Percentiles rank a stretch among this genome's conserved stretches.
Evolutionary conservation across 768 basidiomycete species (phyloP).

Genomic region (Dentipellis sp.): DNA sequence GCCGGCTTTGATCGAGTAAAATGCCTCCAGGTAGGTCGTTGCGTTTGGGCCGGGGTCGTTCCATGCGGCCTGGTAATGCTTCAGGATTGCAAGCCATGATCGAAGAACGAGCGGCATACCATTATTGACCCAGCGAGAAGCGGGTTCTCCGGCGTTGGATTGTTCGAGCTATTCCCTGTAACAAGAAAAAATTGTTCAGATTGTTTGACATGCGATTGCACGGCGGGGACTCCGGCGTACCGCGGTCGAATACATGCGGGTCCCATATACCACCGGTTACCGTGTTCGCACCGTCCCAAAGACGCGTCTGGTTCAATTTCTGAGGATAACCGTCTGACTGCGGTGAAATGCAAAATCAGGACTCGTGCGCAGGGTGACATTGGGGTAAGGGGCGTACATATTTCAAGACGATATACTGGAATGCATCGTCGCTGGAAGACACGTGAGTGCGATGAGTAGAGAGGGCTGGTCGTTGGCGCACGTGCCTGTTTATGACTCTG

Average conservation of each 20-base stretch:
- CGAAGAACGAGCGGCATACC: constrained; percentile 3
- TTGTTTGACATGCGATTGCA: background rate
- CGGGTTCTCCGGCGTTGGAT: constrained; percentile 15
- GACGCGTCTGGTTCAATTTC: constrained; percentile 23
- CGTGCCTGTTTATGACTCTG: constrained; percentile 19
- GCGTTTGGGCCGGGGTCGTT: constrained; percentile 21
- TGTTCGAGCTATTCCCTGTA: constrained; percentile 19
- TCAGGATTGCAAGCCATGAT: background rate
- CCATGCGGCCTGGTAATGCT: constrained; percentile 14
- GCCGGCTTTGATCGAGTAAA: constrained; percentile 17
- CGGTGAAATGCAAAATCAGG: no score
- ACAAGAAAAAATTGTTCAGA: background rate
- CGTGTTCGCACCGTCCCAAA: constrained; percentile 21
- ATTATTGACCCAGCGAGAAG: constrained; percentile 18
- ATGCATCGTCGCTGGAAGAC: background rate
- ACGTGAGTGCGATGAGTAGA: background rate
- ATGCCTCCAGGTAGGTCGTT: constrained; percentile 19
- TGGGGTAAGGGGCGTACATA: background rate
- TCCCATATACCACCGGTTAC: constrained; percentile 19
- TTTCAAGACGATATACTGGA: background rate
- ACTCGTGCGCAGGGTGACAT: background rate
- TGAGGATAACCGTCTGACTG: constrained; percentile 22
- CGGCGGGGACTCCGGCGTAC: constrained; percentile 1
- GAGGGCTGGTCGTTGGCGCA: constrained; percentile 8
- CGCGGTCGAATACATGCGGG: constrained; percentile 18